Percentiles rank a stretch among this genome's conserved stretches.
Conservation (phyloP, 176 grass and related monocot species). For the Oryza longistaminata region DNA sequence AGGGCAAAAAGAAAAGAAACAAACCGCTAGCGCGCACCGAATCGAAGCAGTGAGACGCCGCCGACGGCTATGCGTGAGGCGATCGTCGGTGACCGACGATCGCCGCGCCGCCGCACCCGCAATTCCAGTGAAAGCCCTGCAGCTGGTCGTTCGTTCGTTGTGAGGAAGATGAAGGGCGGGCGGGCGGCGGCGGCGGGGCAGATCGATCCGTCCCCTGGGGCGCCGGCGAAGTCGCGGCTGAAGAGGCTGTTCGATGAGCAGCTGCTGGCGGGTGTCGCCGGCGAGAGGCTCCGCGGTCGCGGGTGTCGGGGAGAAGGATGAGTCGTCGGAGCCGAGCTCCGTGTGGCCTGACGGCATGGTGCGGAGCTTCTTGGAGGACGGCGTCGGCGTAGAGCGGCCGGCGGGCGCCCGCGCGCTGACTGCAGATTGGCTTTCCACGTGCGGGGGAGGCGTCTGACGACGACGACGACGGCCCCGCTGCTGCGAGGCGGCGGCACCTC, state of each 20-base stretch:
- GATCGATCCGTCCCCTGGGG: conserved; percentile 50
- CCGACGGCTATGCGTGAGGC: background rate
- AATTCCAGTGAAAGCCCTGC: conserved; percentile 5
- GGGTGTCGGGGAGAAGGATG: conserved; percentile 46
- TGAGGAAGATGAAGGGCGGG: conserved; percentile 61
- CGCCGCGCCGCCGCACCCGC: conserved; percentile 4
- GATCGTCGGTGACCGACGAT: background rate
- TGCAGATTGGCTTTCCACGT: conserved; percentile 88
- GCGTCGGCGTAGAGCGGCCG: conserved; percentile 39
- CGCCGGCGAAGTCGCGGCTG: conserved; percentile 63
- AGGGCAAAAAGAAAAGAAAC: background rate
- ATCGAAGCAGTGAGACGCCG: conserved; percentile 13
- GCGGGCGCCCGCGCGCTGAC: conserved; percentile 34
- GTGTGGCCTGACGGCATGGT: conserved; percentile 96
- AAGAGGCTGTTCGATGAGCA: conserved; percentile 92
- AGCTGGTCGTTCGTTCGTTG: background rate
- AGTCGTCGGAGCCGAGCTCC: conserved; percentile 61
- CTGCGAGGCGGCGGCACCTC: conserved; percentile 30
- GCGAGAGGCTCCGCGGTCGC: conserved; percentile 57
- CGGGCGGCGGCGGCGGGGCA: conserved; percentile 59
- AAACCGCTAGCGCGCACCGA: conserved; percentile 34
- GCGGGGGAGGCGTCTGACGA: conserved; percentile 45
- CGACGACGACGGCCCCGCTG: conserved; percentile 24
- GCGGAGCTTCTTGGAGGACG: conserved; percentile 85
- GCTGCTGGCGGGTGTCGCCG: conserved; percentile 65